Conservation (phyloP, 2,329 filamentous ascomycete species). For the Penicillium verrucosum region DNA sequence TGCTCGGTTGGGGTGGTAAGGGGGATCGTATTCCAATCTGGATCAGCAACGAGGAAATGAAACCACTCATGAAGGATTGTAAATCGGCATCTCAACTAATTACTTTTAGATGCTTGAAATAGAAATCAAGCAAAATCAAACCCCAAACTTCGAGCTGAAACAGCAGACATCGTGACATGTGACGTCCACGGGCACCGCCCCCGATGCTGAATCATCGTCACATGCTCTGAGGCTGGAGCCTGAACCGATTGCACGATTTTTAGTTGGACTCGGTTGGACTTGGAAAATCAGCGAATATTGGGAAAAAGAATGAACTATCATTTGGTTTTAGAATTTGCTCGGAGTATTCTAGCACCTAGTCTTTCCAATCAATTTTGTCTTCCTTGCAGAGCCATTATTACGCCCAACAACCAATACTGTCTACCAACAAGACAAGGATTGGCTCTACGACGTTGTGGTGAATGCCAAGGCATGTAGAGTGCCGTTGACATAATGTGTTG, state of each 20-base stretch:
- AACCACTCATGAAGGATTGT: conserved; percentile 43
- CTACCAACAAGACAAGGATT: neutral
- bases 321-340: neutral
- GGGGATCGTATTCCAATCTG: conserved; percentile 45
- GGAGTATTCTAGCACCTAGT: neutral
- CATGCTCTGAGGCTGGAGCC: neutral
- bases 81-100: conserved; percentile 20
- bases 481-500: neutral
- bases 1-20: conserved; percentile 34
- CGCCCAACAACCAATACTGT: neutral
- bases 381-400: neutral
- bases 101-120: conserved; percentile 2
- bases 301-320: neutral
- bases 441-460: neutral
- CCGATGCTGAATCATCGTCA: conserved; percentile 24
- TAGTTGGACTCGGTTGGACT: neutral
- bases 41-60: conserved; percentile 43
- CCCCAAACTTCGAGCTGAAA: neutral
- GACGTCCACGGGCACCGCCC: conserved; percentile 9
- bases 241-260: neutral
- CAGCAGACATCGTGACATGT: conserved; percentile 6
- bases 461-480: neutral
- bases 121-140: conserved; percentile 5
- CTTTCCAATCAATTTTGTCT: neutral
- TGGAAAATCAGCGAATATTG: neutral